Evolutionary conservation across 352 stramenopile species (phyloP), one percentile per base, ranked within the genome.

Genomic region (Phytophthora pinifolia): DNA sequence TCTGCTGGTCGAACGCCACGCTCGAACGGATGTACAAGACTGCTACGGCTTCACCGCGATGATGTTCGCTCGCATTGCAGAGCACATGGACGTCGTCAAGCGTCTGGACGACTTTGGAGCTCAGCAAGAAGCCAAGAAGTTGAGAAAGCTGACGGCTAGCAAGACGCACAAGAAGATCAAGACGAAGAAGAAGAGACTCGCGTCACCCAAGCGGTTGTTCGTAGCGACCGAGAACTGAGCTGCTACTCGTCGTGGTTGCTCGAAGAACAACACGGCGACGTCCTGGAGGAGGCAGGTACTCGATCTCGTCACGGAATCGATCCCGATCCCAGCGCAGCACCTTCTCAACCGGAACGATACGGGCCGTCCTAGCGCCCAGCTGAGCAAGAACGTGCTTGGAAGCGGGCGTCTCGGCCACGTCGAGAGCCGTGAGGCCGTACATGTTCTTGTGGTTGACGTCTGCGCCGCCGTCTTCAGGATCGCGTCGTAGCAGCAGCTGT

Each of bases 391-490:
- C 30, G 7, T 67, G 46, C 37, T 87, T 87, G 2, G 72, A 61
- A 9, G 68, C 51, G 3, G 58, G 29, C 9, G 69, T 72, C 46
- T 86, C 72, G 2, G 77, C 75, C 4, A 79, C 63, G 36, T 92
- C 79, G 20, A 75, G 73, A 1, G 79, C 65, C 4, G 77, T 87
- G 37, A 89, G 76, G 1, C 79, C 79, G 43, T 75, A 62, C 56
- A 77, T 77, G 64, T 89, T 89, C 42, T 83, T 88, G 67, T 88
- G 77, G 48, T 89, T 83, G 44, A 92, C 69, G 33, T 89, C 77
- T 22, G 43, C 62, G 9, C 41, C 58, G 22, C 58, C 43, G n/a
- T 62, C 47, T 51, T 62, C 48, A 25, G 15, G 18, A 2, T 65
- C 44, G 9, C 62, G 51, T 17, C 60, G 54, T 35, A 81, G 62